A percentile compares a stretch with the other conserved stretches of the same genome.
Evolutionary conservation across 2,329 filamentous ascomycete genomes (phyloP).

Genomic region (Phaeosphaeriaceae sp.): DNA sequence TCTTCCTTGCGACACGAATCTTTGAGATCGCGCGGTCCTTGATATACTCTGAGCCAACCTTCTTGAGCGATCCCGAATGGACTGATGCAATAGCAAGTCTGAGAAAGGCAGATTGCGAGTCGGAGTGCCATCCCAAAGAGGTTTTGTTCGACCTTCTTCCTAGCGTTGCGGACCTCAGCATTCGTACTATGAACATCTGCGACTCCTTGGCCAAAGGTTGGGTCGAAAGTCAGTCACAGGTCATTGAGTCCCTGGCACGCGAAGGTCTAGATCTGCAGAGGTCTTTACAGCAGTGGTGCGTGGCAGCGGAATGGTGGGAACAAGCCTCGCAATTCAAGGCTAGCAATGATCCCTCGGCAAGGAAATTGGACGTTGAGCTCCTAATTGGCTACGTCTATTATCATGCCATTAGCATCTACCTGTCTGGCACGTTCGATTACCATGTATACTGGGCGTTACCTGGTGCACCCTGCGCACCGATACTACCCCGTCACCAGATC

Average conservation of each 20-base stretch:
- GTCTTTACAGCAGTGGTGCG: conserved; percentile 24
- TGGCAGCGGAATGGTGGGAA: conserved; percentile 17
- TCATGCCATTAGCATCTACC: conserved; percentile 35
- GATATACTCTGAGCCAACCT: conserved; percentile 31
- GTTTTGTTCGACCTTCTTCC: conserved; percentile 35
- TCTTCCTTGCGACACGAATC: conserved; percentile 35
- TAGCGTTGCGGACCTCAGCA: conserved; percentile 25
- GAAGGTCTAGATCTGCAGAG: conserved; percentile 26
- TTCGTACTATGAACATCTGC: conserved; percentile 17
- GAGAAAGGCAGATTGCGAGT: conserved; percentile 17
- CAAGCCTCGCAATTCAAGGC: neutral
- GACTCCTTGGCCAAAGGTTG: neutral
- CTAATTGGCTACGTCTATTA: conserved; percentile 26
- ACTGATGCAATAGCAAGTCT: conserved; percentile 19
- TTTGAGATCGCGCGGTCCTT: conserved; percentile 37
- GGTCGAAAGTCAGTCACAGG: neutral
- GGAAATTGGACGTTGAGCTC: conserved; percentile 16
- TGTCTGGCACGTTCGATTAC: conserved; percentile 38
- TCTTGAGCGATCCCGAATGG: conserved; percentile 29
- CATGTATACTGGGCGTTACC: conserved; percentile 21
- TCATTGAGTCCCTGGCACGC: conserved; percentile 15
- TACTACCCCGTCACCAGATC: conserved; percentile 15
- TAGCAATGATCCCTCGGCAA: neutral
- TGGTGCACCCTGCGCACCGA: conserved; percentile 27
- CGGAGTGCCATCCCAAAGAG: conserved; percentile 34